Conservation (phyloP, 2,329 filamentous ascomycete genomes). For the Helicocarpus griseus region DNA sequence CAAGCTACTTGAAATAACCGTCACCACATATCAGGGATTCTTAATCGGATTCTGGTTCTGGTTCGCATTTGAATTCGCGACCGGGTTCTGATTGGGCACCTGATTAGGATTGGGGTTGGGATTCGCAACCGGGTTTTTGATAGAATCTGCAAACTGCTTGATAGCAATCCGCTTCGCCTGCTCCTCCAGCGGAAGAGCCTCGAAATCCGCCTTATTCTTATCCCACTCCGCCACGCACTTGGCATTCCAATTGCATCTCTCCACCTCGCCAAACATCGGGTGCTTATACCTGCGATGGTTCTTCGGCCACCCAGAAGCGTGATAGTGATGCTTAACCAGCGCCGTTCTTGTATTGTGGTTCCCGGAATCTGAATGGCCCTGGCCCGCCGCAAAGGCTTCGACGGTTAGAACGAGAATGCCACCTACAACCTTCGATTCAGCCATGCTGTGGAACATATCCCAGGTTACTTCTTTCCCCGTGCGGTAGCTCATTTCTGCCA, state of each 20-base stretch:
- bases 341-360: conserved; percentile 58
- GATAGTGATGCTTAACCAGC: conserved; percentile 64
- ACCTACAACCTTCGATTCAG: conserved; percentile 55
- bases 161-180: conserved; percentile 41
- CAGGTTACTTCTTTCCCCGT: conserved; percentile 44
- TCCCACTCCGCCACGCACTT: conserved; percentile 60
- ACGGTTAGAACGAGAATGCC: conserved; percentile 59
- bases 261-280: conserved; percentile 60
- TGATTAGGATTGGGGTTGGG: background rate
- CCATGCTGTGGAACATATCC: conserved; percentile 56
- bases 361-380: conserved; percentile 63
- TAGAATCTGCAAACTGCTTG: background rate
- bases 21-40: background rate
- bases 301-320: conserved; percentile 62
- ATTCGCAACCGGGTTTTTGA: background rate
- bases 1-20: background rate
- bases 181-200: conserved; percentile 49
- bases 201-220: conserved; percentile 51
- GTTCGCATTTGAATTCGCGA: background rate
- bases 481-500: conserved; percentile 52
- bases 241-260: conserved; percentile 59
- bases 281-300: conserved; percentile 57
- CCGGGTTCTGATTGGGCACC: background rate
- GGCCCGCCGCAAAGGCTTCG: conserved; percentile 62
- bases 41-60: background rate